phyloP scores from a whole-genome alignment of 306 rosid genomes.

The Ochetophila trinervis region DNA sequence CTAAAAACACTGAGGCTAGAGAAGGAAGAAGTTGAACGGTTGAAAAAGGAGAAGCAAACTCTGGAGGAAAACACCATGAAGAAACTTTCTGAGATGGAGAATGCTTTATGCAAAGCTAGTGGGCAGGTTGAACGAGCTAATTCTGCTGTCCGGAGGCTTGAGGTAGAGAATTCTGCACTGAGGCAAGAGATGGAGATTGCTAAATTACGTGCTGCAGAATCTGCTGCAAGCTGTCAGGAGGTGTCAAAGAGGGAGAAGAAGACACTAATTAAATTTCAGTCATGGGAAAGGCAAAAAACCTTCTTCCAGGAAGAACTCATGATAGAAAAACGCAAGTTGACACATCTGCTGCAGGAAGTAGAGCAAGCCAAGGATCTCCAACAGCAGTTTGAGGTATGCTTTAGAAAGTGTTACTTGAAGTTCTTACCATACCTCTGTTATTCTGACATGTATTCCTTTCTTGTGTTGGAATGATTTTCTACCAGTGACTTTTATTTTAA shows the following conservation, averaged over 20 bases:
- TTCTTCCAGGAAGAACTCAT: slow-evolving; percentile 62
- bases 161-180: slow-evolving; percentile 64
- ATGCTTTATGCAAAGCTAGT: slow-evolving; percentile 75
- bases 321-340: slow-evolving; percentile 53
- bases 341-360: slow-evolving; percentile 49
- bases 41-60: slow-evolving; percentile 72
- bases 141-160: slow-evolving; percentile 70
- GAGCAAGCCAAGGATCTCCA: slow-evolving; percentile 60
- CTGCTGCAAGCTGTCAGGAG: slow-evolving; percentile 79
- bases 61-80: slow-evolving; percentile 82
- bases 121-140: slow-evolving; percentile 86
- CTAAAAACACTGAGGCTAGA: slow-evolving; percentile 76
- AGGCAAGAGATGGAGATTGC: slow-evolving; percentile 89
- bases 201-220: slow-evolving; percentile 59
- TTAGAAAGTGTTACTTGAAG: slow-evolving; percentile 9
- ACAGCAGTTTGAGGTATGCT: slow-evolving; percentile 71
- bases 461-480: neutral
- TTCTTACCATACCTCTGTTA: neutral
- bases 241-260: slow-evolving; percentile 75
- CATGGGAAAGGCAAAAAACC: slow-evolving; percentile 79
- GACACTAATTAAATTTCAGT: slow-evolving; percentile 55
- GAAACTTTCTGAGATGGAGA: slow-evolving; percentile 88
- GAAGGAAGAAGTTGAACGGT: slow-evolving; percentile 84
- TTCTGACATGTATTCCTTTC: neutral
- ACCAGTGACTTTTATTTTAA: neutral